A percentile compares a stretch with the other conserved stretches of the same genome.
Conservation (phyloP, 352 stramenopile species). For the Blastocystis sp. region DNA sequence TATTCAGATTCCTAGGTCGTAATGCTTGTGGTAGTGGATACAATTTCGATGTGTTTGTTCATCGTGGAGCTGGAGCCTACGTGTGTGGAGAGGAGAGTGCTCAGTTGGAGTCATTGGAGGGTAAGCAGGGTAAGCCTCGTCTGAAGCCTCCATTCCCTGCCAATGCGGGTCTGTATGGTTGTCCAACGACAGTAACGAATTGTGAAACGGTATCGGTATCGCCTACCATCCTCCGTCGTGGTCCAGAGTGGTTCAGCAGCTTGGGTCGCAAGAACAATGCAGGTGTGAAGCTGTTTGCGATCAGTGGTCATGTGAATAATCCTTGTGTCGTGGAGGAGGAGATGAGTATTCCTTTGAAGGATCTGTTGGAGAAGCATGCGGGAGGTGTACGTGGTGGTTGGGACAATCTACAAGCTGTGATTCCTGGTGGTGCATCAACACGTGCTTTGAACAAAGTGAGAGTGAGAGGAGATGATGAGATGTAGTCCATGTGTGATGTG, state of each 20-base stretch:
- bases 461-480: neutral
- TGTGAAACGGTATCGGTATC: slow-evolving; percentile 95
- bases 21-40: slow-evolving; percentile 94
- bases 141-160: slow-evolving; percentile 97
- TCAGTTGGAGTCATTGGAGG: slow-evolving; percentile 92
- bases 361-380: slow-evolving; percentile 97
- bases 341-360: slow-evolving; percentile 92
- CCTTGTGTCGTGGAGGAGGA: slow-evolving; percentile 93
- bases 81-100: slow-evolving; percentile 99
- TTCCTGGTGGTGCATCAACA: slow-evolving; percentile 80
- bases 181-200: slow-evolving; percentile 96
- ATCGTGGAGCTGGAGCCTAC: slow-evolving; percentile 94
- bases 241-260: slow-evolving; percentile 86
- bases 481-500: slow-evolving; percentile 79
- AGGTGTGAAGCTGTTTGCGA: slow-evolving; percentile 97
- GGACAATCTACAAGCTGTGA: slow-evolving; percentile 95
- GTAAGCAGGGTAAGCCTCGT: slow-evolving; percentile 89
- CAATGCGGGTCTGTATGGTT: slow-evolving; percentile 95
- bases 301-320: slow-evolving; percentile 99
- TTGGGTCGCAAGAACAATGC: slow-evolving; percentile 95
- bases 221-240: slow-evolving; percentile 91
- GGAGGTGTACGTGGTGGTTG: slow-evolving; percentile 93
- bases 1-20: slow-evolving; percentile 77
- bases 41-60: slow-evolving; percentile 98
- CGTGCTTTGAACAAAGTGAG: slow-evolving; percentile 67